These are phyloP conservation scores for Umbelopsis vinacea DNA, from an alignment of 192 early-diverging fungal species.

Conservation along the genomic window DNA sequence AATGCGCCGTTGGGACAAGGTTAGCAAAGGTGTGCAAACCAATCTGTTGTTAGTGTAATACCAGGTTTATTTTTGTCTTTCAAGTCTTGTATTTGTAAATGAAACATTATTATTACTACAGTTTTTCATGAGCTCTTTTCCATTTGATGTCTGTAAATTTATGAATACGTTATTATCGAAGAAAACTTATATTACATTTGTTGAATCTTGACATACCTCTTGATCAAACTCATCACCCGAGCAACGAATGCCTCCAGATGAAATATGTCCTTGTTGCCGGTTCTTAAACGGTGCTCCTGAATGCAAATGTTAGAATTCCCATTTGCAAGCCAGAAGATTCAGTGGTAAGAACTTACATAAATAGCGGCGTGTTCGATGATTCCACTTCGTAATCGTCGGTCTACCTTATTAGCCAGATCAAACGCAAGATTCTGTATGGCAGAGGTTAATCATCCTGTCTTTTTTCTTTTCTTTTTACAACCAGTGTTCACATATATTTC, in stretches of 20 bases:
- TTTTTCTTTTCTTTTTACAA: too few species aligned
- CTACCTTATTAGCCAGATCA: constrained; percentile 73
- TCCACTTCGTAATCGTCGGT: constrained; percentile 66
- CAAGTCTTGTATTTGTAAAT: background rate
- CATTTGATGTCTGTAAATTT: constrained; percentile 14
- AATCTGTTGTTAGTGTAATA: constrained; percentile 14
- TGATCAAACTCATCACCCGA: constrained; percentile 91
- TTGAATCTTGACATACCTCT: constrained; percentile 53
- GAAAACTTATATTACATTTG: background rate
- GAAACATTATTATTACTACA: constrained; percentile 7
- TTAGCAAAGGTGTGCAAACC: constrained; percentile 46
- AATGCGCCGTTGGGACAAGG: constrained; percentile 40
- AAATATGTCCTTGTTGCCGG: constrained; percentile 91
- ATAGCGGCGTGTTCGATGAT: constrained; percentile 80
- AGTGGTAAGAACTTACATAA: constrained; percentile 50
- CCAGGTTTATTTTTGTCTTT: background rate
- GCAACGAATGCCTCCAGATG: constrained; percentile 95
- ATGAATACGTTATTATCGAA: background rate
- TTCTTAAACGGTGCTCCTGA: constrained; percentile 81
- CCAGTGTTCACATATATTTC: background rate
- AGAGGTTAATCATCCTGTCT: too few species aligned
- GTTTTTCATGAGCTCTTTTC: constrained; percentile 4
- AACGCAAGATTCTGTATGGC: constrained; percentile 65
- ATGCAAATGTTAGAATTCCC: background rate
- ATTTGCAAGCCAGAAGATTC: constrained; percentile 26